These are phyloP conservation scores for Copromyces sp. DNA, from an alignment of 495 filamentous ascomycete species.

Conservation along the genomic window DNA sequence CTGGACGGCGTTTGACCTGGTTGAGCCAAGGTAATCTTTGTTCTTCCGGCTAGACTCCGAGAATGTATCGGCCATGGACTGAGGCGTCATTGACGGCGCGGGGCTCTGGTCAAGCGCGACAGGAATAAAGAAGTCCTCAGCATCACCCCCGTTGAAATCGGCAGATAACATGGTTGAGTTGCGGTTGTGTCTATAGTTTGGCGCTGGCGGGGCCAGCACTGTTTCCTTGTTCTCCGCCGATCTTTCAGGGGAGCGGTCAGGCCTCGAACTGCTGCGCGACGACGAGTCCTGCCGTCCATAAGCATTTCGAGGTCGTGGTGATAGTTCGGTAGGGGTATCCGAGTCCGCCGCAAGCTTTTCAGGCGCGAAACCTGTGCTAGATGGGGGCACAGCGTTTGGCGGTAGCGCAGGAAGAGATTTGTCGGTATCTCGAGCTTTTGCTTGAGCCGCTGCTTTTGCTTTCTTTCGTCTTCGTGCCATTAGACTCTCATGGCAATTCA, in stretches of 20 bases:
- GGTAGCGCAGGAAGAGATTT: slow-evolving; percentile 92
- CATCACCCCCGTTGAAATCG: slow-evolving; percentile 50
- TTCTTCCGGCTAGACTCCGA: slow-evolving; percentile 30
- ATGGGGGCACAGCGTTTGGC: slow-evolving; percentile 53
- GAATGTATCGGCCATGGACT: slow-evolving; percentile 42
- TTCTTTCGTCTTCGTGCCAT: slow-evolving; percentile 95
- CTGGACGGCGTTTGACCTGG: slow-evolving; percentile 15
- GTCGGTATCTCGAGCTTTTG: slow-evolving; percentile 59
- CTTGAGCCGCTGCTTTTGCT: slow-evolving; percentile 52
- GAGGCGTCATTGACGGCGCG: slow-evolving; percentile 49
- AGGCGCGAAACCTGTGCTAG: slow-evolving; percentile 42
- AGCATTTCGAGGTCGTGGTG: slow-evolving; percentile 49
- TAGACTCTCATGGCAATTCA: slow-evolving; percentile 97
- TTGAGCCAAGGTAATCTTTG: slow-evolving; percentile 44
- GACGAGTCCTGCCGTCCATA: slow-evolving; percentile 38
- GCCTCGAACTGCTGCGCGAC: slow-evolving; percentile 40
- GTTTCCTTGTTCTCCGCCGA: slow-evolving; percentile 36
- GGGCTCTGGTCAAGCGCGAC: slow-evolving; percentile 81
- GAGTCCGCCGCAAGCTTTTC: slow-evolving; percentile 68
- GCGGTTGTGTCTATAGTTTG: slow-evolving; percentile 67
- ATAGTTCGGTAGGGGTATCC: slow-evolving; percentile 63
- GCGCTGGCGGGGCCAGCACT: slow-evolving; percentile 58
- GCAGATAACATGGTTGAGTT: slow-evolving; percentile 57
- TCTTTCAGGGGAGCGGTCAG: slow-evolving; percentile 40
- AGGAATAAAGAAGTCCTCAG: slow-evolving; percentile 77